Evolutionary conservation across 495 filamentous ascomycete genomes (phyloP).

Genomic region (Geoglossum glabrum): DNA sequence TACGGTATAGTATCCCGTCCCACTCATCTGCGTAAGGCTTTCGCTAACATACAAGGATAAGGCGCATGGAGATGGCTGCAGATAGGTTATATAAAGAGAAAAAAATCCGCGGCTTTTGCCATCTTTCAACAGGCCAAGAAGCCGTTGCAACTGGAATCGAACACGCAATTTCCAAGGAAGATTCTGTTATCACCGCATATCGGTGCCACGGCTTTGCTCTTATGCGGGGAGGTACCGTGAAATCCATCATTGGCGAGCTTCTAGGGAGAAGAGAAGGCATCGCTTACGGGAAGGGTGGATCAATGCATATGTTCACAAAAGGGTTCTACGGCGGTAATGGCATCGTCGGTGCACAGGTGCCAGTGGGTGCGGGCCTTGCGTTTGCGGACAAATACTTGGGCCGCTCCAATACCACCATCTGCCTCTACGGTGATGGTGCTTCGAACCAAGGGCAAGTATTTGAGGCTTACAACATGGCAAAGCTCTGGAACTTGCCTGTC

Average conservation of each 20-base stretch:
- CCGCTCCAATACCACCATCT: slow-evolving; percentile 64
- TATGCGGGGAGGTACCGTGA: slow-evolving; percentile 85
- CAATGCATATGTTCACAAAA: slow-evolving; percentile 99
- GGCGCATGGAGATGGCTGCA: slow-evolving; percentile 96
- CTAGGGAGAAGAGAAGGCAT: slow-evolving; percentile 90
- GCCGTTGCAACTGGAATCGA: slow-evolving; percentile 94
- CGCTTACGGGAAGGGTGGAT: slow-evolving; percentile 94
- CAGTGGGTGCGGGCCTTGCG: slow-evolving; percentile 87
- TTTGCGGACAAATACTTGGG: slow-evolving; percentile 91
- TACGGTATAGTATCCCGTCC: slow-evolving; percentile 41
- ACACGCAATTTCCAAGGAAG: slow-evolving; percentile 73
- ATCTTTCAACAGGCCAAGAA: slow-evolving; percentile 93
- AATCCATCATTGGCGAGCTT: slow-evolving; percentile 90
- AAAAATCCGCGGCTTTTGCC: slow-evolving; percentile 25
- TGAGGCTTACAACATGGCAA: slow-evolving; percentile 99
- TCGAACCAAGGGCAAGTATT: slow-evolving; percentile 98
- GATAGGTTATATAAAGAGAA: slow-evolving; percentile 17
- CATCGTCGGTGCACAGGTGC: slow-evolving; percentile 97
- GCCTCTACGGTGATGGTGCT: slow-evolving; percentile 92
- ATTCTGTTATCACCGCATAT: slow-evolving; percentile 94
- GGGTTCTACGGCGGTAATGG: slow-evolving; percentile 98
- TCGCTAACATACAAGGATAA: slow-evolving; percentile 16
- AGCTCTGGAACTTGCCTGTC: slow-evolving; percentile 89
- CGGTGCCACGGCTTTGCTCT: slow-evolving; percentile 95
- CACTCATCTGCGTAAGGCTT: neutral